Base-by-base conservation (phyloP, 2,329 filamentous ascomycete species). In the Incumbomyces lentus region DNA sequence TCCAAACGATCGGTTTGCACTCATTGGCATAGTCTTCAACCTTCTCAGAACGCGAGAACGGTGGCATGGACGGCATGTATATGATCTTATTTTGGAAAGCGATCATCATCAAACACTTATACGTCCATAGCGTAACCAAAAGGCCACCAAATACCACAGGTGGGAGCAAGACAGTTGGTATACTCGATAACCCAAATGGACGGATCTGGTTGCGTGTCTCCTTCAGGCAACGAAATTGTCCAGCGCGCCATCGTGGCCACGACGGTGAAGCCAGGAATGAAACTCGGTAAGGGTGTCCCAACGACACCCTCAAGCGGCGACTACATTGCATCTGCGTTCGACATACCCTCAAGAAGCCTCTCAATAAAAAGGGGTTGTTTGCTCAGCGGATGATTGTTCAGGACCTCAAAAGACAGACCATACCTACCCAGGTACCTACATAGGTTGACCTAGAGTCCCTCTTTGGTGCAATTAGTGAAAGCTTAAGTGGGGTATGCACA, bases 41-140 rank as follows among this genome's bases (percentile, higher is more conserved):
- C 47, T 66, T 78, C 65, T 88, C 81, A 18, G 73, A 71, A 13
- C 83, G 73, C 0, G 84, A 72, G 58, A 82, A 82, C 2, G 84
- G 84, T 14, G 84, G 83, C 42, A 88, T 65, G 38, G 81, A 82
- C 0, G 84, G 82, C 68, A 87, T 86, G 64, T 88, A 89, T 49
- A 89, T 83, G 59, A 89, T 86, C 59, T 82, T 82, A 59, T 89
- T 86, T 64, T 89, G 85, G 60, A 88, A 84, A 3, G 84, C 55
- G 22, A 90, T 70, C 66, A 88, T 78, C 79, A 86, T 84, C 44
- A 79, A 63, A 59, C 83, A 87, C 62, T 78, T 77, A 63, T 74
- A 75, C 1, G 66, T 62, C 73, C 73, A 89, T 12, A 89, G 67
- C 2, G 72, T 72, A 14, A 84, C 57, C 3, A 85, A 69, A 31